Base-by-base conservation (phyloP, 805 yeast species). In the Aciculoconidium aculeatum region DNA sequence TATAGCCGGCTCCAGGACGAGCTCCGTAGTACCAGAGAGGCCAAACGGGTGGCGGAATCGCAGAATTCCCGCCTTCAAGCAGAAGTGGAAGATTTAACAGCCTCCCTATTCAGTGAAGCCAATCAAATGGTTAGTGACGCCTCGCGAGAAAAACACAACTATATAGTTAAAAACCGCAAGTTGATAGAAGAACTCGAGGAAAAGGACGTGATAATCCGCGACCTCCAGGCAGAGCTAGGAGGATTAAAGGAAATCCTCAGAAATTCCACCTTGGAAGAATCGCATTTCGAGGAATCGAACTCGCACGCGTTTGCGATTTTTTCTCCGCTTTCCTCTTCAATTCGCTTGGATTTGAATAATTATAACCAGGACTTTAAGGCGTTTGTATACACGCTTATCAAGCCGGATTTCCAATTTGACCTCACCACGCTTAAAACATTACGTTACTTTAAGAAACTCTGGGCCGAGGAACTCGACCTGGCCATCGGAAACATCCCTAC, bases 91-190 rank as follows among this genome's bases (percentile, higher is more conserved):
- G 94, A 84, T 21, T 56, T 85, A 26, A 74, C 87, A 1, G 84
- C 79, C 1, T 75, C 87, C 1, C 57, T 85, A 17, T 85, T 85
- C 48, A 80, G 75, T 38, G 92, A 86, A 48, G 95, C 95, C 9
- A 85, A 85, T 49, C 68, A 70, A 28, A 83, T 84, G 84, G 95
- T 85, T 5, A 75, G 80, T 27, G 74, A 77, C 37, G 95, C 94
- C 0, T 73, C 83, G 36, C 66, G 75, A 30, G 81, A 79, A 33
- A 71, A 78, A 4, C 68, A 77, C 46, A 75, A 72, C 18, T 65
- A 65, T 37, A 75, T 77, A 42, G 54, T 72, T 28, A 74, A 77
- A 40, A 81, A 81, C 42, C 58, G 68, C 18, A 75, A 70, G 39
- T 50, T 82, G 27, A 45, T 51, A 24, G 70, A 64, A 42, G 70